Base-by-base conservation (phyloP, 129 eudicot species). In the Ambrosia trifida region DNA sequence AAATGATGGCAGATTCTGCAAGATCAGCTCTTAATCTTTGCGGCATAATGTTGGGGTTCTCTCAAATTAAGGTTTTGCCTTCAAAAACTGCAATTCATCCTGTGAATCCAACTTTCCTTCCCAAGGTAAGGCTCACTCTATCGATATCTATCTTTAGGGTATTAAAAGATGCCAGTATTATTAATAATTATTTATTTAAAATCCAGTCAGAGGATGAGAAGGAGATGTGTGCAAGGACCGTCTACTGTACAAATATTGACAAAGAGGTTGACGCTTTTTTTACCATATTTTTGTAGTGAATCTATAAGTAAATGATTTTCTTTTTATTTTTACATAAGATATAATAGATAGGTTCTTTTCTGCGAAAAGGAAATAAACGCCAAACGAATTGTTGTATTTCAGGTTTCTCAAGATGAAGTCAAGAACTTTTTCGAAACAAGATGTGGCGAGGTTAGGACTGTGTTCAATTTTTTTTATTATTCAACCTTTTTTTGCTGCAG, bases 51-150 rank as follows among this genome's bases (percentile, higher is more conserved):
- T 72, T 87, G 66, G 98, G 98, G 5, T 89, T 85, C 75, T 83
- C 91, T 64, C 98, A 86, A 63, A 75, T 89, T 66, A 85, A 68
- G 84, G 98, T 93, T 74, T 79, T 87, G 79, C 98, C 98, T 69
- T 93, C 98, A 59, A 93, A 93, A 82, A 94, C 98, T 54, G 98
- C 96, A 17, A 94, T 94, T 31, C 98, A 89, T 70, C 98, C 98
- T 30, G 96, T 94, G 78, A 94, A 94, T 82, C 98, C 96, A 68
- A 94, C 96, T 40, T 94, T 89, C 20, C 96, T 89, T 60, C 98
- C 98, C 7, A 84, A 90, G 91, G 98, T 94, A 84, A 18, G 81
- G 52, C 18, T 70, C 51, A 66, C 36, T 44, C 4, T 43, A 38
- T 20, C 17, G 32, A 46, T 16, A 41, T 66, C 57, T 33, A 11